Conservation (phyloP, 805 yeast species). For the Barnettozyma populi region DNA sequence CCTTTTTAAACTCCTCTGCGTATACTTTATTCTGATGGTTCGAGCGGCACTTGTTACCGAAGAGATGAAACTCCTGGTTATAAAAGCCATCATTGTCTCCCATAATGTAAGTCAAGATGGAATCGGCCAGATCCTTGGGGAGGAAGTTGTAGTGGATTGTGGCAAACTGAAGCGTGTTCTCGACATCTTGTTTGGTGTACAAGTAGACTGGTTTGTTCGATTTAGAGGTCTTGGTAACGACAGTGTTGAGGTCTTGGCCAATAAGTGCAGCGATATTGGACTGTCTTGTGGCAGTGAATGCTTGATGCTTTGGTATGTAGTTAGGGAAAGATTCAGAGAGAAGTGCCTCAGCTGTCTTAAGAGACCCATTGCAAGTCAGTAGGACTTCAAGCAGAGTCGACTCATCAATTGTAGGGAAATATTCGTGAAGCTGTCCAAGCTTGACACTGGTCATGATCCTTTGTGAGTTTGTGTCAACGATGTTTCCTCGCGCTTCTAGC, state of each 20-base stretch:
- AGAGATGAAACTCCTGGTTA: conserved; percentile 48
- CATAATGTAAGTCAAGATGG: conserved; percentile 37
- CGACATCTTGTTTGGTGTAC: conserved; percentile 47
- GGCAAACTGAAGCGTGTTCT: conserved; percentile 43
- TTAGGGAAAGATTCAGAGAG: conserved; percentile 31
- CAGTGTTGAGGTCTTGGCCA: conserved; percentile 11
- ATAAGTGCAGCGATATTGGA: conserved; percentile 17
- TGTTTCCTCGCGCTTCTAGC: too few species aligned
- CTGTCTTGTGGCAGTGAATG: conserved; percentile 8
- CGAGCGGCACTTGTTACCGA: conserved; percentile 56
- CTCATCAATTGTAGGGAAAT: conserved; percentile 40
- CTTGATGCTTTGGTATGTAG: conserved; percentile 2
- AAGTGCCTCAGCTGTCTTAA: conserved; percentile 35
- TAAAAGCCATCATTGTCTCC: conserved; percentile 36
- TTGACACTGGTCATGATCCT: conserved; percentile 32
- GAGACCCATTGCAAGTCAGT: conserved; percentile 47
- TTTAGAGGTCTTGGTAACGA: conserved; percentile 16
- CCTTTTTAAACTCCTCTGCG: conserved; percentile 18
- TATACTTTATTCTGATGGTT: conserved; percentile 46
- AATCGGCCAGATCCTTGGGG: conserved; percentile 44
- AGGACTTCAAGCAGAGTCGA: conserved; percentile 45
- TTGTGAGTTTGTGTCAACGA: too few species aligned
- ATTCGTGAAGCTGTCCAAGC: conserved; percentile 29
- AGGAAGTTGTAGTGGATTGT: conserved; percentile 47
- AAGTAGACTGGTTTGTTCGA: conserved; percentile 33